Evolutionary conservation across 441 rosid species (phyloP), one percentile per base, ranked within the genome.

Genomic region (Raphanus hybrid): DNA sequence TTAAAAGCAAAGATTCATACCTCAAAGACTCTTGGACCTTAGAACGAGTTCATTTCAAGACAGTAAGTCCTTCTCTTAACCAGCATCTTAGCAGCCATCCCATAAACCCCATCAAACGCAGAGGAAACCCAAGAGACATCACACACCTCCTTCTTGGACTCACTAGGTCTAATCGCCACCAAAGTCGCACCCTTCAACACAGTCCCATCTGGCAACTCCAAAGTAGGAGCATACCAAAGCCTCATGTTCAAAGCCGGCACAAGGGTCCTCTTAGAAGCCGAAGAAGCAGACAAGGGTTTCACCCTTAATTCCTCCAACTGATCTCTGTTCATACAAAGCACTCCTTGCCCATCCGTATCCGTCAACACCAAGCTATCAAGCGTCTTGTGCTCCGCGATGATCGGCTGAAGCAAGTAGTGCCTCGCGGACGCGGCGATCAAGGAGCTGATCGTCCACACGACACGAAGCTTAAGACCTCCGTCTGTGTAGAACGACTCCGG

Each of bases 11-110:
- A 72, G 76, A 68, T 32, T 23, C 67, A 62, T 81, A 89, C 97
- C 91, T 75, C 37, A 39, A 35, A 16, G 27, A 3, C 16, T 70
- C 74, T n/a, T 39, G 23, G 7, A 16, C 12, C 35, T 73, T 86
- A 93, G 78, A 93, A 94, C 0, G 98, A 92, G 85, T 94, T 94
- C 98, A 94, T 94, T 84, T 92, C 96, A 85, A 94, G 79, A 74
- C 91, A 94, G 78, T 94, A 92, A 58, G 92, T 94, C 83, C 92
- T 88, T 71, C 96, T 82, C 85, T 89, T 94, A 7, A 91, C 87
- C 2, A 92, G 83, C 92, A 92, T 91, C 86, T 85, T 86, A 0
- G 93, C 95, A 1, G 97, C 97, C 27, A 91, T 81, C 48, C 95
- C 96, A 75, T 85, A 89, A 23, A 89, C 87, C 79, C 85, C 98